These are phyloP conservation scores for Gillenia trifoliata DNA, from an alignment of 306 rosid species.

Conservation along the genomic window DNA sequence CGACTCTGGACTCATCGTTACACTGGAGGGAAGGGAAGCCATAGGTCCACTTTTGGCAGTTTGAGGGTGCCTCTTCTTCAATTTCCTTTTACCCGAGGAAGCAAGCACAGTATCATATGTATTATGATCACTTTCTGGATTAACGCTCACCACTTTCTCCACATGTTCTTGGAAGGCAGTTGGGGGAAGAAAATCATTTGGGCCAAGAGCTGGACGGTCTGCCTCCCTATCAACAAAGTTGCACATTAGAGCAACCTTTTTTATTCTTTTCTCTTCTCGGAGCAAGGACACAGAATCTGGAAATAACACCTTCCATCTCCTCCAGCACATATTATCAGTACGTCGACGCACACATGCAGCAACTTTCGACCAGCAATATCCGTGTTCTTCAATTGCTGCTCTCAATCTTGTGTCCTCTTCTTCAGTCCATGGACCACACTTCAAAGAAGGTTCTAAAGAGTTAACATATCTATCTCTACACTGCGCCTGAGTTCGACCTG, in stretches of 20 bases:
- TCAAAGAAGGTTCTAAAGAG: conserved; percentile 78
- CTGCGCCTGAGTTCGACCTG: conserved; percentile 88
- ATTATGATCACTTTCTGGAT: conserved; percentile 16
- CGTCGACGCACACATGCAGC: conserved; percentile 79
- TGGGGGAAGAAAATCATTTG: conserved; percentile 57
- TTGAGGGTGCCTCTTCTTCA: conserved; percentile 16
- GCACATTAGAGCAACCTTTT: conserved; percentile 46
- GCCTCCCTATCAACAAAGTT: conserved; percentile 86
- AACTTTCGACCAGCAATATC: conserved; percentile 89
- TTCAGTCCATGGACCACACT: conserved; percentile 66
- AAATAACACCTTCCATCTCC: conserved; percentile 78
- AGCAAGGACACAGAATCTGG: conserved; percentile 66
- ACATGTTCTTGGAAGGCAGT: conserved; percentile 17
- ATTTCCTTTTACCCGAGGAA: conserved; percentile 18
- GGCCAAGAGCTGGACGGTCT: conserved; percentile 74
- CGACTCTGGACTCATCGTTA: neutral
- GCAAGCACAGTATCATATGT: conserved; percentile 4
- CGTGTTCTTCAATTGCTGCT: conserved; percentile 63
- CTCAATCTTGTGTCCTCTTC: conserved; percentile 79
- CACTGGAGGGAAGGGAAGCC: neutral
- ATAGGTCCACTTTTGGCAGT: conserved; percentile 1
- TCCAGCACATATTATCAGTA: conserved; percentile 86
- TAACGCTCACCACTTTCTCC: conserved; percentile 12
- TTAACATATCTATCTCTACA: conserved; percentile 92
- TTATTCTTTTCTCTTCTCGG: conserved; percentile 63